A percentile compares a stretch with the other conserved stretches of the same genome.
phyloP scores from a whole-genome alignment of 2,329 filamentous ascomycete species.

The Colletotrichum ledebouriae region DNA sequence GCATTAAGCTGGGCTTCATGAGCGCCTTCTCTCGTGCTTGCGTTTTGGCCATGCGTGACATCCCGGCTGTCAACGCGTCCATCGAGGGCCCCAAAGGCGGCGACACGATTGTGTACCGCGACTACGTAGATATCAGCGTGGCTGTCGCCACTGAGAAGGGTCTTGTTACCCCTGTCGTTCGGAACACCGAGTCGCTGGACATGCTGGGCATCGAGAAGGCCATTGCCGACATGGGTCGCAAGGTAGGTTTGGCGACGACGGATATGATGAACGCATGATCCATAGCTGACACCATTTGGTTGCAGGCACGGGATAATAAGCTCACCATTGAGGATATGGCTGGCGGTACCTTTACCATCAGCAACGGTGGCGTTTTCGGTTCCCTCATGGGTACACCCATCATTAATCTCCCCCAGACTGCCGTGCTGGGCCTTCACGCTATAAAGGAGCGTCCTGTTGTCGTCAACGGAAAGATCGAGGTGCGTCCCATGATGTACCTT shows the following conservation, averaged over 20 bases:
- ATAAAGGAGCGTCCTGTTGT: conserved; percentile 95
- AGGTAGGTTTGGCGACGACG: conserved; percentile 66
- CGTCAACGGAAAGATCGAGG: conserved; percentile 93
- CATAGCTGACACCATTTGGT: conserved; percentile 27
- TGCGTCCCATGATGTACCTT: conserved; percentile 99
- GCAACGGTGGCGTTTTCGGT: conserved; percentile 96
- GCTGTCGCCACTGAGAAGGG: conserved; percentile 98
- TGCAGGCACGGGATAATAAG: conserved; percentile 90
- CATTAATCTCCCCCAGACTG: conserved; percentile 95
- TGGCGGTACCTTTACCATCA: conserved; percentile 97
- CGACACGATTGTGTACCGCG: conserved; percentile 97
- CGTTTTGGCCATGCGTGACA: conserved; percentile 91
- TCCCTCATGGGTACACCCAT: conserved; percentile 98
- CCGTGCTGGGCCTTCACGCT: conserved; percentile 92
- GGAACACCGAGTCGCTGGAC: conserved; percentile 91
- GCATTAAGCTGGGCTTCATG: conserved; percentile 99
- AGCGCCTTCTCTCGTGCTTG: conserved; percentile 94
- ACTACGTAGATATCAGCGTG: conserved; percentile 98
- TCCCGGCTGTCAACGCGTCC: conserved; percentile 95
- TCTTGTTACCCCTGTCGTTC: conserved; percentile 94
- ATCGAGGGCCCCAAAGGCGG: conserved; percentile 96
- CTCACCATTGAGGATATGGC: conserved; percentile 99
- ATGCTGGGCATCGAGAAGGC: conserved; percentile 89
- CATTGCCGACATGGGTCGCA: conserved; percentile 95
- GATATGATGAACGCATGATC: too few relatives aligned